Percentiles rank a stretch among this genome's conserved stretches.
Conservation (phyloP, 768 basidiomycete genomes). For the Suillus cothurnatus region DNA sequence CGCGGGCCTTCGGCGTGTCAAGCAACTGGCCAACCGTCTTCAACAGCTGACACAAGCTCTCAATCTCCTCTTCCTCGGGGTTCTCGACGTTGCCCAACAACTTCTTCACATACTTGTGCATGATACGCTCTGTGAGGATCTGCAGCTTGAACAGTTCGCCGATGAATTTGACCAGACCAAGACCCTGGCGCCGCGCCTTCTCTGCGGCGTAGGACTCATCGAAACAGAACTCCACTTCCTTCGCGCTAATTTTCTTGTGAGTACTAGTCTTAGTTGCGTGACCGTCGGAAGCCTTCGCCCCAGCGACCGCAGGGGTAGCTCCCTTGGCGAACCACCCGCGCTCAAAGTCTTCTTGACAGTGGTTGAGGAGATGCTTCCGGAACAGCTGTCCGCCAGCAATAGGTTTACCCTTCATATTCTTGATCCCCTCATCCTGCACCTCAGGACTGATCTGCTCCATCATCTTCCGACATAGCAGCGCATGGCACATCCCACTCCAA, state of each 20-base stretch:
- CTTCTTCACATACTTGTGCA: constrained; percentile 98
- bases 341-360: constrained; percentile 48
- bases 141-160: constrained; percentile 97
- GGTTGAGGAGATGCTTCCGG: constrained; percentile 94
- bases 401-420: constrained; percentile 77
- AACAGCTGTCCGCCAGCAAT: constrained; percentile 93
- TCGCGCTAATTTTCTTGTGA: constrained; percentile 52
- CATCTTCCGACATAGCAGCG: no score
- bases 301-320: constrained; percentile 70
- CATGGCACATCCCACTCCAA: constrained; percentile 99
- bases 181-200: constrained; percentile 47
- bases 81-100: constrained; percentile 76
- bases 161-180: constrained; percentile 97
- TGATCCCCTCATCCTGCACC: constrained; percentile 88
- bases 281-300: no score
- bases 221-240: constrained; percentile 78
- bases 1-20: constrained; percentile 79
- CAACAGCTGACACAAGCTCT: constrained; percentile 91
- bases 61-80: constrained; percentile 62
- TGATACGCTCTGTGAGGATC: constrained; percentile 97
- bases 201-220: constrained; percentile 96
- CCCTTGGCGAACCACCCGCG: constrained; percentile 92
- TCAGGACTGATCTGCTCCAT: constrained; percentile 89
- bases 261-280: constrained; percentile 55
- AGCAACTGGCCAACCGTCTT: constrained; percentile 84